Conservation (phyloP, 202 grass and related monocot species). For the Cymbopogon flexuosus region DNA sequence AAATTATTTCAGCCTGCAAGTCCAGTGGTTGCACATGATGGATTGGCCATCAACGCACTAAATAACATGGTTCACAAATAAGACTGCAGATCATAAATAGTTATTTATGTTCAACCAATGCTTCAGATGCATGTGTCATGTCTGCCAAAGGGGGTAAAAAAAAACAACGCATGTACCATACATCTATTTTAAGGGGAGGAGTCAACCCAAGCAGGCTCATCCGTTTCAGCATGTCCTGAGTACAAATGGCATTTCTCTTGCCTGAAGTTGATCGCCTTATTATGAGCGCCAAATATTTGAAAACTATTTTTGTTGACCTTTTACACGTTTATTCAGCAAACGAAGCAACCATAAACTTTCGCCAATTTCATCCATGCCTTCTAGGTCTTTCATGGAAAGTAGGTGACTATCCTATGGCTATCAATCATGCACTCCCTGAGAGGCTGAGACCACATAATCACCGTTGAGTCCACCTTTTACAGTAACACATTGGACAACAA, state of each 20-base stretch:
- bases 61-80: slow-evolving; percentile 26
- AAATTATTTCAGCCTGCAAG: not conserved
- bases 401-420: not conserved
- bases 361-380: not conserved
- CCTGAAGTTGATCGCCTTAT: slow-evolving; percentile 11
- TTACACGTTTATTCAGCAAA: not conserved
- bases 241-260: not conserved
- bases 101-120: slow-evolving; percentile 16
- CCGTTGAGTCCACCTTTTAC: not conserved
- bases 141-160: not conserved
- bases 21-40: slow-evolving; percentile 25
- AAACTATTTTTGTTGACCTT: slow-evolving; percentile 19
- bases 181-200: slow-evolving; percentile 32
- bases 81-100: slow-evolving; percentile 4
- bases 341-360: slow-evolving; percentile 11
- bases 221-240: slow-evolving; percentile 21
- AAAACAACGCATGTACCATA: not conserved
- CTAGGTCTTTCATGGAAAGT: not conserved
- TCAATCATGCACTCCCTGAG: slow-evolving; percentile 3
- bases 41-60: slow-evolving; percentile 12
- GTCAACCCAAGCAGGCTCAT: slow-evolving; percentile 36
- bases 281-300: not conserved
- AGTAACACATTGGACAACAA: not conserved
- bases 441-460: not conserved
- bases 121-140: slow-evolving; percentile 33